phyloP scores from a whole-genome alignment of 495 filamentous ascomycete genomes.

The Hypoxylon subgilvum region DNA sequence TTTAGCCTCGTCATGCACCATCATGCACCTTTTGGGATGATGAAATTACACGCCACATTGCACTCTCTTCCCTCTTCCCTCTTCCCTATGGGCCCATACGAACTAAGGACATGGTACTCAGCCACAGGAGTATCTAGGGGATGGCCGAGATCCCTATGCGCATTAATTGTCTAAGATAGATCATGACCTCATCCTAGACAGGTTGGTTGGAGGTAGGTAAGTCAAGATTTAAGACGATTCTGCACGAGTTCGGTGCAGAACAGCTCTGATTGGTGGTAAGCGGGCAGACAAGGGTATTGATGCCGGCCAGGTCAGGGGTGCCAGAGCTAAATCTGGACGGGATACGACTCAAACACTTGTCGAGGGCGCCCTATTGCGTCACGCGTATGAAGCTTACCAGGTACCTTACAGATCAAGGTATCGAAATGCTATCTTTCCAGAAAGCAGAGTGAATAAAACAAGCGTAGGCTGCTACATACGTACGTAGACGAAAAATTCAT shows the following conservation, averaged over 20 bases:
- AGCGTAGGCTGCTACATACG: neutral
- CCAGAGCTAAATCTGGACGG: slow-evolving; percentile 6
- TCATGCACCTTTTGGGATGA: slow-evolving; percentile 10
- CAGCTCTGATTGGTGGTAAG: slow-evolving; percentile 7
- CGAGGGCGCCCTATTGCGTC: slow-evolving; percentile 27
- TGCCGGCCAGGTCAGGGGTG: slow-evolving; percentile 6
- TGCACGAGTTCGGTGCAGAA: slow-evolving; percentile 11
- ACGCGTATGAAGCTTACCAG: slow-evolving; percentile 13
- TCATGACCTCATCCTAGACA: slow-evolving; percentile 21
- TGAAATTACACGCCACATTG: slow-evolving; percentile 21
- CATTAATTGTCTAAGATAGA: slow-evolving; percentile 2
- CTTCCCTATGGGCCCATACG: neutral
- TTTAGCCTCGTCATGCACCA: slow-evolving; percentile 25
- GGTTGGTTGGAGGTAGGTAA: neutral
- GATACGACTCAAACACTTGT: slow-evolving; percentile 31
- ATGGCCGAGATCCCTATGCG: neutral
- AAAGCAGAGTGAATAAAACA: slow-evolving; percentile 31
- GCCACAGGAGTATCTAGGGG: slow-evolving; percentile 14
- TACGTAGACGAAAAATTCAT: too few relatives aligned
- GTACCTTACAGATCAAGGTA: slow-evolving; percentile 8
- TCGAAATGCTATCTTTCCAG: slow-evolving; percentile 11
- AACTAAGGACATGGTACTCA: slow-evolving; percentile 9
- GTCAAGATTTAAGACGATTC: neutral
- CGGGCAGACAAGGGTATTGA: slow-evolving; percentile 7
- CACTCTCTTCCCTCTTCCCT: neutral